Conservation (phyloP, 345 rosid species). For the Abelmoschus esculentus region DNA sequence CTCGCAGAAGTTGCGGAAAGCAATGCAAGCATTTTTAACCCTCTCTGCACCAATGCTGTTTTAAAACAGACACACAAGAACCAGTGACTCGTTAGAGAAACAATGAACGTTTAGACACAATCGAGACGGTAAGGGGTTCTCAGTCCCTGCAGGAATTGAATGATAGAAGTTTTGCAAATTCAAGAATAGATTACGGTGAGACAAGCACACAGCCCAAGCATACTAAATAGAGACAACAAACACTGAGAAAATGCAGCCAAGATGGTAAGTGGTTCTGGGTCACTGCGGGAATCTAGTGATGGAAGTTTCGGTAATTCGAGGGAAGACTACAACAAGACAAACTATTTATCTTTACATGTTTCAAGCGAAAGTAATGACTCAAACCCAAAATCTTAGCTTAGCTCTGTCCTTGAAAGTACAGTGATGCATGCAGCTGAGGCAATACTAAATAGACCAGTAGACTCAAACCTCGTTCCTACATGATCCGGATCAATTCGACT, state of each 20-base stretch:
- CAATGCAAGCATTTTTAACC: conserved; percentile 72
- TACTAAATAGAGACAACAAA: background rate
- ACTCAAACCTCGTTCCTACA: background rate
- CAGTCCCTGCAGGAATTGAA: background rate
- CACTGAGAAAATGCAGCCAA: background rate
- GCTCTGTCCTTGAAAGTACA: background rate
- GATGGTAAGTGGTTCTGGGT: background rate
- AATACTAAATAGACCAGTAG: background rate
- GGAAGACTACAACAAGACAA: background rate
- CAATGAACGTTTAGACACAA: background rate
- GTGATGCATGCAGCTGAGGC: background rate
- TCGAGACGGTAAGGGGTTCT: background rate
- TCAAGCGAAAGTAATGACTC: background rate
- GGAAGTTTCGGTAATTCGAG: background rate
- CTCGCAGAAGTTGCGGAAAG: conserved; percentile 74
- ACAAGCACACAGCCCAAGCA: no score
- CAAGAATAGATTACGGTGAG: background rate
- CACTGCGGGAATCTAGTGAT: background rate
- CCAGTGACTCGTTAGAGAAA: conserved; percentile 9
- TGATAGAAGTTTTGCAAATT: background rate
- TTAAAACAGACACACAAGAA: conserved; percentile 8
- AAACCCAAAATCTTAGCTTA: no score
- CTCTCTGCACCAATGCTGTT: conserved; percentile 92
- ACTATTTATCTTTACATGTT: background rate
- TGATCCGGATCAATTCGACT: background rate